phyloP scores from a whole-genome alignment of 495 filamentous ascomycete genomes.

The Paragyromitra xinjiangensis region DNA sequence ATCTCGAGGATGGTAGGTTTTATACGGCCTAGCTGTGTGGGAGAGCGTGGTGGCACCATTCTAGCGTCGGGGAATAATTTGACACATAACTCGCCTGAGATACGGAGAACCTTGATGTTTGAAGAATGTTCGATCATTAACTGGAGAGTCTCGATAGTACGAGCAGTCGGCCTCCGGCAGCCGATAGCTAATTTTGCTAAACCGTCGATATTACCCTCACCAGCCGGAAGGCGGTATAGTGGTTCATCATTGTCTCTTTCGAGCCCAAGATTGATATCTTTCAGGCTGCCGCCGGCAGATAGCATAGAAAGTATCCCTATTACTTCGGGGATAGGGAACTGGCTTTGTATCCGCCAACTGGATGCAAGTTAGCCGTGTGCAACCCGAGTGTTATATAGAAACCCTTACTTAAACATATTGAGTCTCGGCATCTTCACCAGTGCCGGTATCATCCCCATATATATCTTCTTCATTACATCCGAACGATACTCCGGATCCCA shows the following conservation, averaged over 20 bases:
- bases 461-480: background rate
- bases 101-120: background rate
- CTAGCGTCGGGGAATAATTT: background rate
- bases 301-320: background rate
- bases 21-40: background rate
- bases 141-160: background rate
- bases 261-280: background rate
- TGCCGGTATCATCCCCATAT: background rate
- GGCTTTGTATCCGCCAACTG: background rate
- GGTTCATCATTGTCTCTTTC: conserved; percentile 2
- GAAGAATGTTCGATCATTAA: background rate
- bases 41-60: background rate
- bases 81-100: background rate
- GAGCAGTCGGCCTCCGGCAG: background rate
- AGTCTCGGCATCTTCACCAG: background rate
- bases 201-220: too few species aligned
- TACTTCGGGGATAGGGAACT: background rate
- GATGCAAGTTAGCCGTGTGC: background rate
- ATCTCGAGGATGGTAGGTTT: background rate
- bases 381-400: background rate
- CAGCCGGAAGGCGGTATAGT: background rate
- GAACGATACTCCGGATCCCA: background rate
- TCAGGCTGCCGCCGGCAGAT: background rate
- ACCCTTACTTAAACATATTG: conserved; percentile 1
- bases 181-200: background rate